These are phyloP conservation scores for Arctium lappa DNA, from an alignment of 129 eudicot species.

Conservation along the genomic window DNA sequence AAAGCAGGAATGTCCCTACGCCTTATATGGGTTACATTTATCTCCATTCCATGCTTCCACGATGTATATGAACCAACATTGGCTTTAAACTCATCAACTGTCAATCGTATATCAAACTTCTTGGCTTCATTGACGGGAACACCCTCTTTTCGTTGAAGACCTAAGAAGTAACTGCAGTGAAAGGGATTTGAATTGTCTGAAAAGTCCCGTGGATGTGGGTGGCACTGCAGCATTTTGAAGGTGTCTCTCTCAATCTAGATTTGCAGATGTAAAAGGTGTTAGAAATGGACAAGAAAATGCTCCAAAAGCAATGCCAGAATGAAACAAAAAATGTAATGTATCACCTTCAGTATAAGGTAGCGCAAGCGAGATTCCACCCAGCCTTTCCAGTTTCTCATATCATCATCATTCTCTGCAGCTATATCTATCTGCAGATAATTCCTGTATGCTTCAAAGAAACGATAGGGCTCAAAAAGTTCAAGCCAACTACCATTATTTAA, in stretches of 20 bases:
- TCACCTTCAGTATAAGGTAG: conserved; percentile 78
- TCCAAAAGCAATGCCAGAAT: background rate
- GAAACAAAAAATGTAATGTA: background rate
- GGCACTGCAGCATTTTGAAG: conserved; percentile 77
- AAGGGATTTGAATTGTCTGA: conserved; percentile 62
- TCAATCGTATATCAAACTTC: conserved; percentile 81
- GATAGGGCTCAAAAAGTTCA: conserved; percentile 73
- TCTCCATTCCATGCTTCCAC: conserved; percentile 84
- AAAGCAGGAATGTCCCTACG: conserved; percentile 66
- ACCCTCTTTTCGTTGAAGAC: conserved; percentile 79
- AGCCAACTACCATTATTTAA: conserved; percentile 67
- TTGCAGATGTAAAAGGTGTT: background rate
- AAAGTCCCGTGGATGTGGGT: conserved; percentile 90
- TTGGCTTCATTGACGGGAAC: conserved; percentile 53
- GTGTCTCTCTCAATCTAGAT: conserved; percentile 87
- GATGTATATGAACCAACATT: conserved; percentile 52
- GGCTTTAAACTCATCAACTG: conserved; percentile 85
- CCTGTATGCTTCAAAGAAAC: conserved; percentile 84
- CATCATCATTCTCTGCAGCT: conserved; percentile 73
- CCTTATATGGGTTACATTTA: conserved; percentile 61
- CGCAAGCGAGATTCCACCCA: conserved; percentile 95
- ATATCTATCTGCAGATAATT: conserved; percentile 92
- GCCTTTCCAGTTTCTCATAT: conserved; percentile 85
- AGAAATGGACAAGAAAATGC: background rate
- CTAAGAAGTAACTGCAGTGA: conserved; percentile 78